A percentile compares a stretch with the other conserved stretches of the same genome.
Evolutionary conservation across 208 protist genomes (phyloP).

Genomic region (Polymyxa betae): DNA sequence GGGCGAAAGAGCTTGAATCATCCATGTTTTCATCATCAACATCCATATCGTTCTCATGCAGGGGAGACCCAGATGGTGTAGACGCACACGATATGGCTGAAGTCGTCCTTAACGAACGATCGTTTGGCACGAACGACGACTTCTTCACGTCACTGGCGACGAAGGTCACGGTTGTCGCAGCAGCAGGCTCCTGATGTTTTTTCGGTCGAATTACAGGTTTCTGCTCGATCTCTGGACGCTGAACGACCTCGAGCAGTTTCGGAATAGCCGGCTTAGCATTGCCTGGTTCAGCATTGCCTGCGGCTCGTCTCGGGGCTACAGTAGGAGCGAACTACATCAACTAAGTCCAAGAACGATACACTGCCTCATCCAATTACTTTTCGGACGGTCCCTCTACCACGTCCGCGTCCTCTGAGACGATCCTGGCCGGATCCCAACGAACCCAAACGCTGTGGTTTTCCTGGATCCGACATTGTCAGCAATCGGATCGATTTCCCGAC

Average conservation of each 20-base stretch:
- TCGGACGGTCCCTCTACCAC: background rate
- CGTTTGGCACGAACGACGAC: conserved; percentile 42
- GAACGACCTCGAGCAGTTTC: conserved; percentile 41
- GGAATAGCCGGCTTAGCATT: background rate
- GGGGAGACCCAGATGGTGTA: conserved; percentile 8
- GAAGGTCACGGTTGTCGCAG: background rate
- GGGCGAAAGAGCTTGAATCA: background rate
- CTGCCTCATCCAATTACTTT: conserved; percentile 11
- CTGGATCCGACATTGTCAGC: background rate
- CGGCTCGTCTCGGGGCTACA: background rate
- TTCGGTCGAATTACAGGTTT: background rate
- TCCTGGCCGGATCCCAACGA: background rate
- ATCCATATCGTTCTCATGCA: conserved; percentile 28
- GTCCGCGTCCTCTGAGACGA: background rate
- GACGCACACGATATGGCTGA: background rate
- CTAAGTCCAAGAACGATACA: background rate
- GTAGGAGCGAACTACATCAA: conserved; percentile 42
- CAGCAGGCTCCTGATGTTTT: background rate
- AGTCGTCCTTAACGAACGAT: background rate
- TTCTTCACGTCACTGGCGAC: conserved; percentile 35
- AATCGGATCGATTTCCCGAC: too few relatives aligned
- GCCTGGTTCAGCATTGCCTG: background rate
- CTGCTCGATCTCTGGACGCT: background rate
- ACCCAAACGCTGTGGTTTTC: background rate
- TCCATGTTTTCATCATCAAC: conserved; percentile 14